phyloP scores from a whole-genome alignment of 2,329 filamentous ascomycete genomes.

The Cadophora luteo-olivacea region DNA sequence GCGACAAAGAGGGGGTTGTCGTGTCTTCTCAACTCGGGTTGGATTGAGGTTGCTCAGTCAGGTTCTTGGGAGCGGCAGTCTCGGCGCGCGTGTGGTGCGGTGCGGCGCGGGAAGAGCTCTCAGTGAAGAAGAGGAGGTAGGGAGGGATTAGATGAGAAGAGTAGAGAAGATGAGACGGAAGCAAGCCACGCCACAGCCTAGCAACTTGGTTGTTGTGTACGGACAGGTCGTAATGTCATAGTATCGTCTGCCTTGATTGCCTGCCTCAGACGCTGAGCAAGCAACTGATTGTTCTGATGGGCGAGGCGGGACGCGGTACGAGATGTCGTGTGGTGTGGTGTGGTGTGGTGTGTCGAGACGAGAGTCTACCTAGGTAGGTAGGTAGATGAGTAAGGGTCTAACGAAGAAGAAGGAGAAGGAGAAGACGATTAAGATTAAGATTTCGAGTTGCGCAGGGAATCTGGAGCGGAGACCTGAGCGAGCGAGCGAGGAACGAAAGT shows the following conservation, averaged over 20 bases:
- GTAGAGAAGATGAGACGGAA: not conserved
- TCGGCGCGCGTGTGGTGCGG: conserved; percentile 4
- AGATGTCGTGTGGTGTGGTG: too few species aligned
- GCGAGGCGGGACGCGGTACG: not conserved
- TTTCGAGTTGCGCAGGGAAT: not conserved
- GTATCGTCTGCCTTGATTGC: not conserved
- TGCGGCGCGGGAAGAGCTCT: not conserved
- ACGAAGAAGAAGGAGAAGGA: too few species aligned
- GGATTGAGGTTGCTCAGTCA: not conserved
- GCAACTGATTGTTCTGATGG: not conserved
- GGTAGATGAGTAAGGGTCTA: not conserved
- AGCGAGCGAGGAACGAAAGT: too few species aligned
- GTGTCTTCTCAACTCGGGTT: not conserved
- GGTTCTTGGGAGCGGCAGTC: conserved; percentile 3
- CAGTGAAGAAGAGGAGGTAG: not conserved
- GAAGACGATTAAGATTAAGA: not conserved
- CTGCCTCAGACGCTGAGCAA: not conserved
- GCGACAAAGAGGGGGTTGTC: not conserved
- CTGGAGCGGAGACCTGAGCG: too few species aligned
- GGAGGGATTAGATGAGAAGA: not conserved
- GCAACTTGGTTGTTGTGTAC: not conserved
- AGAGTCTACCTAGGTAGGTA: too few species aligned
- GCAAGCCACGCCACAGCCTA: not conserved
- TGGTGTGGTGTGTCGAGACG: too few species aligned
- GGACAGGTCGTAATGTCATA: conserved; percentile 2